Conservation (phyloP, 1,139 yeast genomes). For the Sugiyamaella castrensis region DNA sequence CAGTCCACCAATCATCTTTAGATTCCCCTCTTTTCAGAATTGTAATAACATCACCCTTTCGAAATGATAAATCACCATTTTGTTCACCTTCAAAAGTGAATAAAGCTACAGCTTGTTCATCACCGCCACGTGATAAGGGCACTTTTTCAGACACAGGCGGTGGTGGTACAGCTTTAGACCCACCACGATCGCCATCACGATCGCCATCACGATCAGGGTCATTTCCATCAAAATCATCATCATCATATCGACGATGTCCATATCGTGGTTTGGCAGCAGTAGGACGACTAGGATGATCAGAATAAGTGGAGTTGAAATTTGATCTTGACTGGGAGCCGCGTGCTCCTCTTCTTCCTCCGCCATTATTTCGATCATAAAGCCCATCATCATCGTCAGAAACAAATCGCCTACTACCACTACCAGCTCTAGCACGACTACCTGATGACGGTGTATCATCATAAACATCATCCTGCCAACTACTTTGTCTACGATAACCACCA, state of each 20-base stretch:
- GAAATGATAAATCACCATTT: slow-evolving; percentile 83
- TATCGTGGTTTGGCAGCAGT: slow-evolving; percentile 50
- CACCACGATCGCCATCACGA: not conserved
- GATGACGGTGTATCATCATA: slow-evolving; percentile 50
- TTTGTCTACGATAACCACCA: slow-evolving; percentile 16
- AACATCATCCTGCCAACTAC: slow-evolving; percentile 79
- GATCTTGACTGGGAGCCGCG: slow-evolving; percentile 32
- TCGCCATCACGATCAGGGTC: slow-evolving; percentile 17
- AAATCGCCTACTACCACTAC: slow-evolving; percentile 21
- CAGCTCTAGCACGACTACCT: slow-evolving; percentile 6
- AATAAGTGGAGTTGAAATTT: slow-evolving; percentile 31
- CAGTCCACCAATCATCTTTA: slow-evolving; percentile 98
- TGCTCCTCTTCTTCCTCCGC: slow-evolving; percentile 13
- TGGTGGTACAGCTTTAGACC: slow-evolving; percentile 16
- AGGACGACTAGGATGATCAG: slow-evolving; percentile 43
- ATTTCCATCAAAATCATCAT: slow-evolving; percentile 16
- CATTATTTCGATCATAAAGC: slow-evolving; percentile 4
- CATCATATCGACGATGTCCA: slow-evolving; percentile 4
- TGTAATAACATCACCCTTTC: slow-evolving; percentile 92
- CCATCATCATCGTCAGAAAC: slow-evolving; percentile 19
- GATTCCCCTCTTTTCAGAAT: slow-evolving; percentile 82
- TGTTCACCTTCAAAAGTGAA: slow-evolving; percentile 90
- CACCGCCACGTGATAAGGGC: slow-evolving; percentile 21
- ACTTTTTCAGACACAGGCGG: slow-evolving; percentile 35
- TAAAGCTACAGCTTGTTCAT: slow-evolving; percentile 85